phyloP scores from a whole-genome alignment of 345 rosid genomes.

The Atalantia buxifolia region DNA sequence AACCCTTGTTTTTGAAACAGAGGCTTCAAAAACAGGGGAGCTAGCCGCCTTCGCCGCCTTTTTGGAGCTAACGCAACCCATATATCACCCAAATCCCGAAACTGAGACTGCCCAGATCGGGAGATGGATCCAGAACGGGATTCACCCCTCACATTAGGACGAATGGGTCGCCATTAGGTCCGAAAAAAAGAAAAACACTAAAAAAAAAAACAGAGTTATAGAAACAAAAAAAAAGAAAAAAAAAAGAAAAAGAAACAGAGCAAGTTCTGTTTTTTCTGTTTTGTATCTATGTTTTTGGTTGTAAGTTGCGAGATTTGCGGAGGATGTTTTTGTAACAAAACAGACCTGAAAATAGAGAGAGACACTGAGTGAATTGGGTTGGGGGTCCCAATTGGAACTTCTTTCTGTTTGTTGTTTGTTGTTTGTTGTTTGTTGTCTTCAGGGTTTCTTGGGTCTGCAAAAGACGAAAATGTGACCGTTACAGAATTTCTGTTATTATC shows the following conservation, averaged over 20 bases:
- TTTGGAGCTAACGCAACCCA: constrained; percentile 82
- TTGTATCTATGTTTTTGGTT: constrained; percentile 5
- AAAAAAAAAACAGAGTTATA: constrained; percentile 11
- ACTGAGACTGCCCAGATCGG: constrained; percentile 52
- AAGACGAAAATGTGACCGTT: constrained; percentile 23
- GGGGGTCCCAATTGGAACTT: constrained; percentile 45
- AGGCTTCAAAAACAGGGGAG: constrained; percentile 34
- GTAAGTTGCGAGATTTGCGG: constrained; percentile 46
- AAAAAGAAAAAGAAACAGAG: constrained; percentile 2
- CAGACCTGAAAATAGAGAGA: constrained; percentile 21
- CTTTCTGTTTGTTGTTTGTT: constrained; percentile 7
- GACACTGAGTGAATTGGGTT: constrained; percentile 32
- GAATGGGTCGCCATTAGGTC: constrained; percentile 8
- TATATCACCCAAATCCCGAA: constrained; percentile 33
- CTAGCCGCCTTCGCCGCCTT: constrained; percentile 10
- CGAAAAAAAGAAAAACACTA: neutral
- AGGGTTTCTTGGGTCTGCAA: constrained; percentile 25
- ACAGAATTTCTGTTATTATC: constrained; percentile 1
- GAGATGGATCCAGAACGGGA: constrained; percentile 43
- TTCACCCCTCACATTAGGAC: constrained; percentile 40
- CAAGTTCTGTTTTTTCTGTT: neutral
- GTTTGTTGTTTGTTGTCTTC: neutral
- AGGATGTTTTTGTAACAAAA: constrained; percentile 10
- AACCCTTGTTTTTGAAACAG: neutral
- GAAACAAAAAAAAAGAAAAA: neutral